Percentiles rank a stretch among this genome's conserved stretches.
Evolutionary conservation across 345 rosid species (phyloP).

Genomic region (Salix udensis): DNA sequence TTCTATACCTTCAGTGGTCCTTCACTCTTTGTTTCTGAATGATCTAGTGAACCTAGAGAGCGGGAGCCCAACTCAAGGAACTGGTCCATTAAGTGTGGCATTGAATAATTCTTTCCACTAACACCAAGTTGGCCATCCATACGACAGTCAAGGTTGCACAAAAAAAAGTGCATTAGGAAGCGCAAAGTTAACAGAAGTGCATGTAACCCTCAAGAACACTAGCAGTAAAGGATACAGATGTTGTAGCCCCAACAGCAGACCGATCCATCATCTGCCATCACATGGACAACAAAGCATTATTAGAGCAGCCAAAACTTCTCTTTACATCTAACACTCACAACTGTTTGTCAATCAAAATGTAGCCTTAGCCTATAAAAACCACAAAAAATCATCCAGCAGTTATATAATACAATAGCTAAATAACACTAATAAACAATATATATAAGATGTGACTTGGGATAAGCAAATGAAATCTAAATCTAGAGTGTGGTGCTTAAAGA

Average conservation of each 20-base stretch:
- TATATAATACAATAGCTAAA: not conserved
- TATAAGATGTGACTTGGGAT: not conserved
- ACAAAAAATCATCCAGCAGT: not conserved
- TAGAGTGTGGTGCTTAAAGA: no score
- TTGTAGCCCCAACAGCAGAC: constrained; percentile 97
- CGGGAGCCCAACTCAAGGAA: constrained; percentile 35
- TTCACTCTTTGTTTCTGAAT: constrained; percentile 29
- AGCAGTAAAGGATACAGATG: constrained; percentile 62
- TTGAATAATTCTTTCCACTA: constrained; percentile 46
- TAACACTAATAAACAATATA: not conserved
- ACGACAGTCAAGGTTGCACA: constrained; percentile 50
- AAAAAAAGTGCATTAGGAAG: constrained; percentile 11
- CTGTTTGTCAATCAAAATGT: not conserved
- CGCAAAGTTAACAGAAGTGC: not conserved
- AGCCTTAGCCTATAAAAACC: not conserved
- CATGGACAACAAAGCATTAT: constrained; percentile 3
- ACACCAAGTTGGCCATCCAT: constrained; percentile 90
- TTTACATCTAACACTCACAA: not conserved
- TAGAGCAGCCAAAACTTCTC: not conserved
- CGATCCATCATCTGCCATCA: constrained; percentile 79
- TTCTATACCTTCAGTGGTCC: constrained; percentile 46
- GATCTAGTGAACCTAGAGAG: constrained; percentile 29
- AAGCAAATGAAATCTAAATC: not conserved
- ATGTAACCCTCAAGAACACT: not conserved
- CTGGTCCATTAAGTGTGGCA: constrained; percentile 49